Percentiles rank a stretch among this genome's conserved stretches.
phyloP scores from a whole-genome alignment of 2,329 filamentous ascomycete genomes.

The Colletotrichum salicis region DNA sequence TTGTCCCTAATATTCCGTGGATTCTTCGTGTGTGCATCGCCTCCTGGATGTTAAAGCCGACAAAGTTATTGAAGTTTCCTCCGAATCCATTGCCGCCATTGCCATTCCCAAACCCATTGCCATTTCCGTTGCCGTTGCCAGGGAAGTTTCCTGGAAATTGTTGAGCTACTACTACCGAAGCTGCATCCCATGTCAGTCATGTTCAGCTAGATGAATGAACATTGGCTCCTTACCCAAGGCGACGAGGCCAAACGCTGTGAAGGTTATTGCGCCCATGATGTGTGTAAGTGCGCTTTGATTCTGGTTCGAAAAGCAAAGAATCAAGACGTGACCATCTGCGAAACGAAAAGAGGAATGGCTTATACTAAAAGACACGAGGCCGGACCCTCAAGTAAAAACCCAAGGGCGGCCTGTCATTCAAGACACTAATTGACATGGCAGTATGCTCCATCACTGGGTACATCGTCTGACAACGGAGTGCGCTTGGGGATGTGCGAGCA shows the following conservation, averaged over 20 bases:
- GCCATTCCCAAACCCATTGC: slow-evolving; percentile 20
- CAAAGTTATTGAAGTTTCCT: slow-evolving; percentile 28
- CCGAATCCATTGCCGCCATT: slow-evolving; percentile 28
- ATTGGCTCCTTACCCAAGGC: slow-evolving; percentile 4
- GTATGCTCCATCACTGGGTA: not conserved
- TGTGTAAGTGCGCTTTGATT: not conserved
- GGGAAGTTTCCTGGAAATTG: slow-evolving; percentile 26
- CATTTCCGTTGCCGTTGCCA: slow-evolving; percentile 24
- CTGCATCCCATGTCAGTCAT: slow-evolving; percentile 1
- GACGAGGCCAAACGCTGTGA: slow-evolving; percentile 16
- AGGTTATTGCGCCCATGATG: slow-evolving; percentile 8
- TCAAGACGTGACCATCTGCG: not conserved
- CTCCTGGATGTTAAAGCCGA: slow-evolving; percentile 42
- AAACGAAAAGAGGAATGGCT: not conserved
- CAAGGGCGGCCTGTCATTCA: slow-evolving; percentile 22
- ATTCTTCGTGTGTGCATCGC: slow-evolving; percentile 46
- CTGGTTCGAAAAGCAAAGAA: not conserved
- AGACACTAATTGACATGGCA: slow-evolving; percentile 16
- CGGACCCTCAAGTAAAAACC: not conserved
- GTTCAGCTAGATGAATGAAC: no score
- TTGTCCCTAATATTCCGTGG: slow-evolving; percentile 54
- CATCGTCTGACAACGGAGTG: slow-evolving; percentile 24
- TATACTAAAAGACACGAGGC: not conserved
- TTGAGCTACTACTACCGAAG: slow-evolving; percentile 18
- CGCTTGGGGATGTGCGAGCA: slow-evolving; percentile 36